phyloP scores from a whole-genome alignment of 2,329 filamentous ascomycete genomes.

The Pestalotiopsis sp. region DNA sequence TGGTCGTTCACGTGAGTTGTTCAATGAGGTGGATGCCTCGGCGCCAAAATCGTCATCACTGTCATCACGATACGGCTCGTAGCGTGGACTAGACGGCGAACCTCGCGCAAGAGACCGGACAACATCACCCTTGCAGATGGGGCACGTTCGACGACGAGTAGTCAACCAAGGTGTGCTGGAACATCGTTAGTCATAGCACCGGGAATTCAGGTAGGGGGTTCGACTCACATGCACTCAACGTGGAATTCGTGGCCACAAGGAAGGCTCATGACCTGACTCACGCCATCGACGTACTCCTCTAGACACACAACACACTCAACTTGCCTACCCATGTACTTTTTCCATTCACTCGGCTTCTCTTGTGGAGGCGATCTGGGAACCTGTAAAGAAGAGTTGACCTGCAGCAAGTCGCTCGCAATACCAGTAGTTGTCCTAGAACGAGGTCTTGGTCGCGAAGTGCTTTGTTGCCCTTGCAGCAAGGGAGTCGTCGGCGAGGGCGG shows the following conservation, averaged over 20 bases:
- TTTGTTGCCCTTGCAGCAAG: conserved; percentile 63
- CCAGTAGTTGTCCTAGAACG: conserved; percentile 68
- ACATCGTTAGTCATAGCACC: conserved; percentile 23
- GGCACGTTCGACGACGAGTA: conserved; percentile 92
- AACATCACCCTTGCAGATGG: conserved; percentile 97
- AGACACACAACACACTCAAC: conserved; percentile 95
- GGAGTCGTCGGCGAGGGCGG: conserved; percentile 77
- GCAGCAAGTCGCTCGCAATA: conserved; percentile 49
- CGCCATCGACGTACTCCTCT: conserved; percentile 93
- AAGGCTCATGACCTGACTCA: conserved; percentile 94
- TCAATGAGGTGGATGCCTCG: conserved; percentile 23
- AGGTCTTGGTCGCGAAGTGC: conserved; percentile 56
- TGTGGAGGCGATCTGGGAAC: conserved; percentile 40
- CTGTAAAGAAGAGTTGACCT: conserved; percentile 45
- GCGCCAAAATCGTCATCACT: conserved; percentile 42
- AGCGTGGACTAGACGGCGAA: conserved; percentile 52
- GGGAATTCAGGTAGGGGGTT: neutral
- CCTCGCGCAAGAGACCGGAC: conserved; percentile 68
- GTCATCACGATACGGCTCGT: conserved; percentile 59
- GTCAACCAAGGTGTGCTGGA: conserved; percentile 92
- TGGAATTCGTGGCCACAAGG: conserved; percentile 99
- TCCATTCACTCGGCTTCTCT: conserved; percentile 64
- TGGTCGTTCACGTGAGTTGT: conserved; percentile 16
- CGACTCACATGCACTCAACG: conserved; percentile 85
- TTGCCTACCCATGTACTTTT: conserved; percentile 68